phyloP scores from a whole-genome alignment of 2,329 filamentous ascomycete species.

The Aspergillus sp. region DNA sequence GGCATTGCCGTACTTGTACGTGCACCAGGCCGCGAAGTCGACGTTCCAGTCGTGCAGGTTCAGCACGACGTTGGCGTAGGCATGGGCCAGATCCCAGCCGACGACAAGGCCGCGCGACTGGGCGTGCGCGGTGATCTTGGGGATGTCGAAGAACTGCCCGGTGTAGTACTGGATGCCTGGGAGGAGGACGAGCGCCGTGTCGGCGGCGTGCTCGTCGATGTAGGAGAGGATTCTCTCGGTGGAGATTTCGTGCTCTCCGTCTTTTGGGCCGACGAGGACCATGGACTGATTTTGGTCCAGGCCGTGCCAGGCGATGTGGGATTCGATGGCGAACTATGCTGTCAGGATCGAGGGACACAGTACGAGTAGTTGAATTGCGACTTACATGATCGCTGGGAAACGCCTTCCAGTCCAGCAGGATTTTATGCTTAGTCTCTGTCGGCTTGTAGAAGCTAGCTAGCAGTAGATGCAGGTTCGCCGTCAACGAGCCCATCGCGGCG shows the following conservation, averaged over 20 bases:
- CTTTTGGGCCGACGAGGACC: conserved; percentile 59
- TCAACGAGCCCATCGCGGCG: conserved; percentile 78
- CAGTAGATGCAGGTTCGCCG: conserved; percentile 67
- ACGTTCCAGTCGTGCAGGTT: conserved; percentile 77
- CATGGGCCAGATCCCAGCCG: conserved; percentile 82
- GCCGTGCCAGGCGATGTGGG: conserved; percentile 64
- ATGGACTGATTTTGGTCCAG: conserved; percentile 58
- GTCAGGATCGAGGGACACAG: conserved; percentile 6
- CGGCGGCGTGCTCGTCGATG: conserved; percentile 63
- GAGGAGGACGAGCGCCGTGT: conserved; percentile 66
- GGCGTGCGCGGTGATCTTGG: conserved; percentile 65
- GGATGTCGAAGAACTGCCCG: conserved; percentile 75
- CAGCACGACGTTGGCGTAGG: conserved; percentile 69
- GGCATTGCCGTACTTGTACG: conserved; percentile 85
- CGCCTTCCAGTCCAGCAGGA: conserved; percentile 75
- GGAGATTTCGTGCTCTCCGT: conserved; percentile 49
- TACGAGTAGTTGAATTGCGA: conserved; percentile 3
- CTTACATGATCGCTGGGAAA: conserved; percentile 75
- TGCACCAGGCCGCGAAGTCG: conserved; percentile 86
- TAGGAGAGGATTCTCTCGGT: conserved; percentile 60
- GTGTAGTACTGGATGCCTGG: conserved; percentile 89
- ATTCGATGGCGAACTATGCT: conserved; percentile 65
- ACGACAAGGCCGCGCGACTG: conserved; percentile 59
- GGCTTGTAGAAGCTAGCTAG: conserved; percentile 76
- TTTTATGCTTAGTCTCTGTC: conserved; percentile 55